These are phyloP conservation scores for Monilinia polystroma DNA, from an alignment of 2,329 filamentous ascomycete genomes.

Conservation along the genomic window DNA sequence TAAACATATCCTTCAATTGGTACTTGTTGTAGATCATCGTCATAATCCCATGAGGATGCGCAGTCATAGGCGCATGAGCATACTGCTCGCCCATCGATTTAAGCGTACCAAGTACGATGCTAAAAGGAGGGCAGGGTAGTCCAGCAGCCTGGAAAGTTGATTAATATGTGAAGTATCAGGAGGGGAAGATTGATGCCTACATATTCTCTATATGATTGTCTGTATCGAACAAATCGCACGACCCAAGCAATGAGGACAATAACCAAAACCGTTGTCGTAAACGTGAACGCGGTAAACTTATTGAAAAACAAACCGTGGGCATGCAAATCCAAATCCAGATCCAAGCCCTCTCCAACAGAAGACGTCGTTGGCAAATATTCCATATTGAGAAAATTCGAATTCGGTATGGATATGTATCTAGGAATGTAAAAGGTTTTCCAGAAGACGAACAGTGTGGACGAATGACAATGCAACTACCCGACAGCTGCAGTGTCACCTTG, in stretches of 20 bases:
- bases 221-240: conserved; percentile 7
- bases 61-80: conserved; percentile 12
- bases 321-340: too few species aligned
- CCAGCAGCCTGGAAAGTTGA: conserved; percentile 3
- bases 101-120: conserved; percentile 14
- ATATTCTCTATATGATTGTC: conserved; percentile 15
- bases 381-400: neutral
- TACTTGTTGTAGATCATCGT: conserved; percentile 22
- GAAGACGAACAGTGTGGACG: neutral
- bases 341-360: too few species aligned
- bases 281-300: neutral
- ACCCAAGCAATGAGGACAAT: neutral
- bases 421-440: neutral
- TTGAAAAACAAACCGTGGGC: neutral
- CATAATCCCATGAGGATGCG: conserved; percentile 23
- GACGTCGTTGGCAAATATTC: neutral
- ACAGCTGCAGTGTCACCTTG: neutral
- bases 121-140: conserved; percentile 20
- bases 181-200: neutral
- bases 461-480: too few species aligned
- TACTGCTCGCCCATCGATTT: conserved; percentile 14
- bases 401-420: too few species aligned
- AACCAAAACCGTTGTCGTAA: neutral
- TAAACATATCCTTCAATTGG: conserved; percentile 13
- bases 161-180: neutral